Evolutionary conservation across 768 basidiomycete species (phyloP), one percentile per base, ranked within the genome.

Genomic region (Austroboletus festivus): DNA sequence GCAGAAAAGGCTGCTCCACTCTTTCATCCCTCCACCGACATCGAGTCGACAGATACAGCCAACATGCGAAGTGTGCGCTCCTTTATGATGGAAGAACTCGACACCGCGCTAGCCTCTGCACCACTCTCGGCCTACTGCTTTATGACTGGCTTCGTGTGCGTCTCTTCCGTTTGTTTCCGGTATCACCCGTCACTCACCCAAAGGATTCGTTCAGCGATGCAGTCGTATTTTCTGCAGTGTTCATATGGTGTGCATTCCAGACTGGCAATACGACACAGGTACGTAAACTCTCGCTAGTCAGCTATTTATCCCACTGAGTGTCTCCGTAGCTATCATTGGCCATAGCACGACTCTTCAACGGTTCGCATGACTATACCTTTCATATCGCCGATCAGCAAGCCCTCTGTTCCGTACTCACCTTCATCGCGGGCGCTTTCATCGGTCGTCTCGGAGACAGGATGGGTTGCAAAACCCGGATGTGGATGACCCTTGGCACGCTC

Each of bases 221-320:
- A 2, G 72, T 90, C 23, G 82, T 80, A 3, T 91, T 91, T 71
- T 81, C 86, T 38, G 85, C 89, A 2, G 72, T 89, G 40, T 91
- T 82, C 64, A 80, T 91, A 12, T 92, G 89, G 87, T 86, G 84
- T 64, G 88, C 84, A 13, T 91, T 90, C 67, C 89, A 91, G 66
- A 90, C 88, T 0, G 88, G 86, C 44, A 88, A 88, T 61, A 80
- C 81, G 54, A 74, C 80, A 10, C 83, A 86, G 72, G 83, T 84
- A 57, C 21, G 58, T 41, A 9, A 4, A 4, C 3, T 22, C 8
- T 26, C 18, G 1, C 1, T 0, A 6, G 10, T 37, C 9, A 3
- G 8, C 16, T 13, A 0, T 10, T 26, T 15, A 2, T 3, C 10
- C 28, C 20, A 16, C 46, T 52, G 13, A 44, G 9, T 20, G 4